These are phyloP conservation scores for Nannochloropsis gaditana DNA, from an alignment of 108 stramenopile species.

Conservation along the genomic window DNA sequence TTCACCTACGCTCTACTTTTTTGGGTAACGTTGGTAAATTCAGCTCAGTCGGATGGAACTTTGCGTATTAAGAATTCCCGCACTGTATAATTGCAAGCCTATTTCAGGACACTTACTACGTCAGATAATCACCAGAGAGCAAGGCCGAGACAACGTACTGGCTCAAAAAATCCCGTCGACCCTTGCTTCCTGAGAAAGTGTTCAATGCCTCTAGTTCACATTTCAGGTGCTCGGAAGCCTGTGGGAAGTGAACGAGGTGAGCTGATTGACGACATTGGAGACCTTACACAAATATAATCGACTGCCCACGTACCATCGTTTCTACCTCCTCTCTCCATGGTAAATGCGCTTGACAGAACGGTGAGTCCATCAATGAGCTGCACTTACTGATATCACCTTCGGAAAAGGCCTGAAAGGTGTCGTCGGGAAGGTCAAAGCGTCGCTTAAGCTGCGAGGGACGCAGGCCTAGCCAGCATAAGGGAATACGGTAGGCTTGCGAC, in stretches of 20 bases:
- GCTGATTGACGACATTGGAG: not conserved
- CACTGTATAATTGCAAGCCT: too few species aligned
- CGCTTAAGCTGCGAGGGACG: not conserved
- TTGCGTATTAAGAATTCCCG: too few species aligned
- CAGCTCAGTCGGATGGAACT: too few species aligned
- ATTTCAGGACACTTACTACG: not conserved
- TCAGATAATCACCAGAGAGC: not conserved
- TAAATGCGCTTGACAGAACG: not conserved
- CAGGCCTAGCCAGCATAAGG: not conserved
- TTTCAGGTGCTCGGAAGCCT: not conserved
- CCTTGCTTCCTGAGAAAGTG: not conserved
- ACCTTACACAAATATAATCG: not conserved
- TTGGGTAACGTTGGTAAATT: too few species aligned
- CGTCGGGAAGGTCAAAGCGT: constrained; percentile 3
- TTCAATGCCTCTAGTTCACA: constrained; percentile 3
- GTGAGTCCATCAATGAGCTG: not conserved
- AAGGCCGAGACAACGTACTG: not conserved
- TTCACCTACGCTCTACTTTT: too few species aligned
- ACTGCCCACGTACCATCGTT: not conserved
- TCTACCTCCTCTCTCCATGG: not conserved
- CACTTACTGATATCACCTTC: not conserved
- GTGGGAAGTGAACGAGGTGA: not conserved
- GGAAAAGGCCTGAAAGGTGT: not conserved
- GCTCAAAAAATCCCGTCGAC: not conserved
- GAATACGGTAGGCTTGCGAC: not conserved